These are phyloP conservation scores for Bassia scoparia DNA, from an alignment of 148 eudicot genomes.

Conservation along the genomic window DNA sequence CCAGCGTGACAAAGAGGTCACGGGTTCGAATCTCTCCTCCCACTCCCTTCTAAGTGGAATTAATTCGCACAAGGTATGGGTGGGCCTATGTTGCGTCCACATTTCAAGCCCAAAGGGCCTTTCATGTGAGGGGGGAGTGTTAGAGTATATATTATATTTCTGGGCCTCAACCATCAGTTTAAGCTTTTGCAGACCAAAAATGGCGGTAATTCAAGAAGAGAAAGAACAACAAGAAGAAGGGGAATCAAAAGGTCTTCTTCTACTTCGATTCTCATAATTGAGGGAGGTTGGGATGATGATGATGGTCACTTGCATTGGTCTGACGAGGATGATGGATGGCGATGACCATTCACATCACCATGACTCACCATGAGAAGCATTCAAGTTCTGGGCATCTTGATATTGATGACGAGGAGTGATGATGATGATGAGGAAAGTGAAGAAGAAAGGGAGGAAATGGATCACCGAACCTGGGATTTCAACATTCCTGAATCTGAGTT, in stretches of 20 bases:
- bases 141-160: too few relatives aligned
- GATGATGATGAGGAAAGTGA: slow-evolving; percentile 14
- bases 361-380: slow-evolving; percentile 3
- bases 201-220: neutral
- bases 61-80: too few relatives aligned
- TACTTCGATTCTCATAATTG: slow-evolving; percentile 29
- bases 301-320: slow-evolving; percentile 44
- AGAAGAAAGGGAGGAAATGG: neutral
- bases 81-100: too few relatives aligned
- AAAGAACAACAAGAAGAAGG: neutral
- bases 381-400: slow-evolving; percentile 39
- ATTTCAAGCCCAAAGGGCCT: too few relatives aligned
- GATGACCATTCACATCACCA: slow-evolving; percentile 21
- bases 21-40: too few relatives aligned
- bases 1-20: too few relatives aligned
- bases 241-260: slow-evolving; percentile 27
- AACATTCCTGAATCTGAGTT: slow-evolving; percentile 28
- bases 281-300: slow-evolving; percentile 27
- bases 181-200: slow-evolving; percentile 17
- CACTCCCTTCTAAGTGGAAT: too few relatives aligned
- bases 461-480: slow-evolving; percentile 41
- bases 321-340: slow-evolving; percentile 32
- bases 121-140: too few relatives aligned
- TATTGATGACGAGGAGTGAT: slow-evolving; percentile 34
- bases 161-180: too few relatives aligned